Evolutionary conservation across 2,329 filamentous ascomycete genomes (phyloP).

Genomic region (Thielaviopsis populi): DNA sequence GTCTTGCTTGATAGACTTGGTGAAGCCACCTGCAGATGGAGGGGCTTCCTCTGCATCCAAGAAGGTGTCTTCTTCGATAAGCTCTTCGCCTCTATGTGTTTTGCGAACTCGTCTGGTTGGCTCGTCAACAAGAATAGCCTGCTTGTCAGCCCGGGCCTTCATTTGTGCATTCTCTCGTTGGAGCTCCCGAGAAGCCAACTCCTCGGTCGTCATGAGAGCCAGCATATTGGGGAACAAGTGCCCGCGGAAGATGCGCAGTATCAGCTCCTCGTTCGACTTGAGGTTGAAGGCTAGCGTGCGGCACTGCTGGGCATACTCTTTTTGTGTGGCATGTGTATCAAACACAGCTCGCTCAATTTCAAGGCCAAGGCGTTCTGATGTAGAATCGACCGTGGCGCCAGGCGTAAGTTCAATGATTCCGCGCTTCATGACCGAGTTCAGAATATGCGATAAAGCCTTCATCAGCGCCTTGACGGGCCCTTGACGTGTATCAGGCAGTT

Average conservation of each 20-base stretch:
- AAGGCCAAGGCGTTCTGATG: constrained; percentile 57
- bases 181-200: constrained; percentile 83
- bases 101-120: constrained; percentile 65
- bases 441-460: constrained; percentile 51
- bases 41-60: constrained; percentile 22
- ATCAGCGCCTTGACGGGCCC: constrained; percentile 54
- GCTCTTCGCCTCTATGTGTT: constrained; percentile 89
- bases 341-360: constrained; percentile 62
- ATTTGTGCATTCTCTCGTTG: constrained; percentile 63
- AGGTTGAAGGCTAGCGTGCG: constrained; percentile 72
- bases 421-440: constrained; percentile 52
- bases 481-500: constrained; percentile 49
- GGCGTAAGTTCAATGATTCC: constrained; percentile 47
- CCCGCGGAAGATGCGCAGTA: constrained; percentile 57
- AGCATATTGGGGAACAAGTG: constrained; percentile 59
- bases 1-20: neutral
- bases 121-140: constrained; percentile 67
- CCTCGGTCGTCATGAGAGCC: constrained; percentile 75
- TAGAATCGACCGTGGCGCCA: constrained; percentile 45
- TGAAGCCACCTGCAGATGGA: constrained; percentile 19
- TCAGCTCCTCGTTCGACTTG: constrained; percentile 71
- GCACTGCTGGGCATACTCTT: constrained; percentile 47
- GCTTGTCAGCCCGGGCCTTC: constrained; percentile 64
- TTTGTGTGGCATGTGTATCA: constrained; percentile 37
- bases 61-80: constrained; percentile 61